These are phyloP conservation scores for Aspergillus coremiiformis DNA, from an alignment of 495 filamentous ascomycete genomes.

Conservation along the genomic window DNA sequence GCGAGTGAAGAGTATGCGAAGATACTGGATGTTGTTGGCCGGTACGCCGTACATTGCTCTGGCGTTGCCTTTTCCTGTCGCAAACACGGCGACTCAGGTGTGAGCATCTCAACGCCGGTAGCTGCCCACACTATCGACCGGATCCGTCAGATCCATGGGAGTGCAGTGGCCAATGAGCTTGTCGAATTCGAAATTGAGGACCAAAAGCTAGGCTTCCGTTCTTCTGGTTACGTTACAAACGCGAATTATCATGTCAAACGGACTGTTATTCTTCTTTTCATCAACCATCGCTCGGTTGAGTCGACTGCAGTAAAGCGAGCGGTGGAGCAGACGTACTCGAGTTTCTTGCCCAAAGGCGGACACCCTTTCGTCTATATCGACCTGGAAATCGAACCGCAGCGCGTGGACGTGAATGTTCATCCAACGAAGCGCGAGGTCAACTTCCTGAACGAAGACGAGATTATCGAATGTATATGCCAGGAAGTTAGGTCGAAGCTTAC, in stretches of 20 bases:
- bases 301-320: conserved; percentile 83
- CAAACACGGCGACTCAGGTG: conserved; percentile 83
- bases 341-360: conserved; percentile 87
- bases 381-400: conserved; percentile 84
- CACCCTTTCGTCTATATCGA: conserved; percentile 93
- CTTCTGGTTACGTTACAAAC: conserved; percentile 77
- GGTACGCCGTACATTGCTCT: conserved; percentile 90
- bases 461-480: conserved; percentile 80
- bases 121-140: conserved; percentile 68
- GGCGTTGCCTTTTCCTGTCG: conserved; percentile 93
- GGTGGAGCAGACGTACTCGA: conserved; percentile 83
- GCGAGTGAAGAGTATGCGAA: conserved; percentile 95
- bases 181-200: conserved; percentile 68
- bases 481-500: conserved; percentile 73
- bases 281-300: conserved; percentile 96
- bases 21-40: conserved; percentile 89
- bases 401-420: conserved; percentile 97
- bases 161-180: conserved; percentile 79
- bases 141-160: conserved; percentile 85
- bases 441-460: conserved; percentile 96
- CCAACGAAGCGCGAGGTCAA: conserved; percentile 98
- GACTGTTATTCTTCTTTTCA: conserved; percentile 84
- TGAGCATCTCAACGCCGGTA: conserved; percentile 68
- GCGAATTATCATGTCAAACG: conserved; percentile 95
- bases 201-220: conserved; percentile 73